A percentile compares a stretch with the other conserved stretches of the same genome.
Conservation (phyloP, 495 filamentous ascomycete species). For the Hamigera avellanea region DNA sequence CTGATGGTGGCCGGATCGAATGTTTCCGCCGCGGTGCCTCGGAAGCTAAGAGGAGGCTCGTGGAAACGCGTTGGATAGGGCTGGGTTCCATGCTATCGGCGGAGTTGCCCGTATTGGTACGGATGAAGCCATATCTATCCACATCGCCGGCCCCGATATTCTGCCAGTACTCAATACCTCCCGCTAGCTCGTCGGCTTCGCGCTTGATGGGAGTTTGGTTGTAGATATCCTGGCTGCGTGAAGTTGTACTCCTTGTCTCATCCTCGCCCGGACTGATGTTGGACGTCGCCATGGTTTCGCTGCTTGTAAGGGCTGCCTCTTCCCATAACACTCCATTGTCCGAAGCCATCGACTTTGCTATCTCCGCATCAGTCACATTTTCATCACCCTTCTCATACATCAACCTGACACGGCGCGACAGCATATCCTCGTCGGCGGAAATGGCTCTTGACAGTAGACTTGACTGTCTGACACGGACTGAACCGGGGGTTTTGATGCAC, state of each 20-base stretch:
- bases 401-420: slow-evolving; percentile 78
- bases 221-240: slow-evolving; percentile 2
- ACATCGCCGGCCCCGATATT: slow-evolving; percentile 78
- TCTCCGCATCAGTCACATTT: slow-evolving; percentile 38
- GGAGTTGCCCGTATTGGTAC: slow-evolving; percentile 28
- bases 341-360: slow-evolving; percentile 30
- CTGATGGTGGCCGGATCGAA: slow-evolving; percentile 37
- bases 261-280: slow-evolving; percentile 9
- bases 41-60: slow-evolving; percentile 49
- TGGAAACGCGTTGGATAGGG: slow-evolving; percentile 55
- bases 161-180: slow-evolving; percentile 92
- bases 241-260: slow-evolving; percentile 10
- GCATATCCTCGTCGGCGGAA: slow-evolving; percentile 71
- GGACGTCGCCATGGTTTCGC: slow-evolving; percentile 24
- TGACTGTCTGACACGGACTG: slow-evolving; percentile 23
- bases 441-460: slow-evolving; percentile 24
- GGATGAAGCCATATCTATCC: slow-evolving; percentile 93
- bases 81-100: slow-evolving; percentile 30
- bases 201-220: slow-evolving; percentile 23
- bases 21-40: slow-evolving; percentile 49
- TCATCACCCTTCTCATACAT: slow-evolving; percentile 77
- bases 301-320: slow-evolving; percentile 37
- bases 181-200: slow-evolving; percentile 54
- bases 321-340: slow-evolving; percentile 49
- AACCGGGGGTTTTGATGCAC: slow-evolving; percentile 19